These are phyloP conservation scores for Setomelanomma holmii DNA, from an alignment of 2,329 filamentous ascomycete species.

Conservation along the genomic window DNA sequence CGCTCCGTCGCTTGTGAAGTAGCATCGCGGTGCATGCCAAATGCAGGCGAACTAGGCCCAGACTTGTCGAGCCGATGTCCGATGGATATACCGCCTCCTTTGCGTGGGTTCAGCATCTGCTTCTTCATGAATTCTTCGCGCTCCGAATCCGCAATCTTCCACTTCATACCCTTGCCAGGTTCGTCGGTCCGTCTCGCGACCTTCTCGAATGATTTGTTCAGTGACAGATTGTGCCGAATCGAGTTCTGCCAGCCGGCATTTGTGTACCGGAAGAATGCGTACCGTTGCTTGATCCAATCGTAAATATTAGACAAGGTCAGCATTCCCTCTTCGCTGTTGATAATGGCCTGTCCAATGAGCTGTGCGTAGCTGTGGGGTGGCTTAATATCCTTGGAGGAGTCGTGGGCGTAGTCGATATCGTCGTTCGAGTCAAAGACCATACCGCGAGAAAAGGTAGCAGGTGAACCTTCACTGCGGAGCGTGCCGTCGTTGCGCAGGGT, in stretches of 20 bases:
- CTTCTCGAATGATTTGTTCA: constrained; percentile 95
- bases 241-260: constrained; percentile 97
- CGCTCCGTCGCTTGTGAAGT: constrained; percentile 60
- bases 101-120: constrained; percentile 55
- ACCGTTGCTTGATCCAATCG: constrained; percentile 86
- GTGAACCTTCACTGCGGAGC: constrained; percentile 54
- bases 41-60: constrained; percentile 70
- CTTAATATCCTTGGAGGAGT: constrained; percentile 89
- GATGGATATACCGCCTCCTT: constrained; percentile 37
- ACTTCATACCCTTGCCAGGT: constrained; percentile 98
- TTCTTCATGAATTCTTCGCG: constrained; percentile 88
- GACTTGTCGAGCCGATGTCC: constrained; percentile 62
- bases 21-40: constrained; percentile 40
- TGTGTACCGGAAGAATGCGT: constrained; percentile 89
- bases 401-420: constrained; percentile 77
- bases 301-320: constrained; percentile 93
- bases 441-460: constrained; percentile 57
- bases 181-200: constrained; percentile 91
- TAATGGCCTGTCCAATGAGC: constrained; percentile 94
- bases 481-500: constrained; percentile 44
- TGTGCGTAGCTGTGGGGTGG: constrained; percentile 96
- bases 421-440: constrained; percentile 62
- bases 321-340: constrained; percentile 85
- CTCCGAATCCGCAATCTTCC: constrained; percentile 86
- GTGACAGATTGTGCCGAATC: constrained; percentile 92